phyloP scores from a whole-genome alignment of 2,329 filamentous ascomycete genomes.

The Ophiostoma montium region DNA sequence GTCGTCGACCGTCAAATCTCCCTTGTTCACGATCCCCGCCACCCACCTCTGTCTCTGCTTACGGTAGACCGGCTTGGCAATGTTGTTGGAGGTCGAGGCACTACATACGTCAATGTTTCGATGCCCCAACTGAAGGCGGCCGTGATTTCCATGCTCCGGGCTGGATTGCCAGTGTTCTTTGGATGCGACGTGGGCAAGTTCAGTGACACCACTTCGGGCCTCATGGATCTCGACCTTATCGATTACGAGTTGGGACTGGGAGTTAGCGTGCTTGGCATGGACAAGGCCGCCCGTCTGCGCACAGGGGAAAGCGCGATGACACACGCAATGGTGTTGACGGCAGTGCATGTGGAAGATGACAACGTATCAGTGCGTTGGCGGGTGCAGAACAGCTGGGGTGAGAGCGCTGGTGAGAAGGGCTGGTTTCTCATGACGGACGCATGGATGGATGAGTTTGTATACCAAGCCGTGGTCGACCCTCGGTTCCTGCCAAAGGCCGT shows the following conservation, averaged over 20 bases:
- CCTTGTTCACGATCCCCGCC: slow-evolving; percentile 73
- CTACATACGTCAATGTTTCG: slow-evolving; percentile 74
- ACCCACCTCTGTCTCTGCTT: slow-evolving; percentile 56
- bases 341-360: slow-evolving; percentile 60
- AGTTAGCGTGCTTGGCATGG: slow-evolving; percentile 55
- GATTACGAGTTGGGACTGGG: slow-evolving; percentile 81
- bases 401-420: slow-evolving; percentile 54
- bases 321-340: slow-evolving; percentile 84
- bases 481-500: slow-evolving; percentile 51
- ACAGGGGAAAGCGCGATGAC: slow-evolving; percentile 75
- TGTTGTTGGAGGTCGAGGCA: slow-evolving; percentile 57
- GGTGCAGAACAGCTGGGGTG: slow-evolving; percentile 78
- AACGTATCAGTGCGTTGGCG: slow-evolving; percentile 54
- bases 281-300: slow-evolving; percentile 59
- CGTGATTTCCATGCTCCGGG: slow-evolving; percentile 63
- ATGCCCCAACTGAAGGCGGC: slow-evolving; percentile 58
- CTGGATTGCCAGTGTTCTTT: slow-evolving; percentile 74
- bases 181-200: slow-evolving; percentile 80
- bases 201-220: slow-evolving; percentile 49
- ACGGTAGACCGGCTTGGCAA: slow-evolving; percentile 72
- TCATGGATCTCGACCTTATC: slow-evolving; percentile 67
- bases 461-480: slow-evolving; percentile 74
- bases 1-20: slow-evolving; percentile 60
- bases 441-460: slow-evolving; percentile 71
- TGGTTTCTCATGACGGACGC: slow-evolving; percentile 83